A percentile compares a stretch with the other conserved stretches of the same genome.
Conservation (phyloP, 176 grass and related monocot genomes). For the Carex parvula region DNA sequence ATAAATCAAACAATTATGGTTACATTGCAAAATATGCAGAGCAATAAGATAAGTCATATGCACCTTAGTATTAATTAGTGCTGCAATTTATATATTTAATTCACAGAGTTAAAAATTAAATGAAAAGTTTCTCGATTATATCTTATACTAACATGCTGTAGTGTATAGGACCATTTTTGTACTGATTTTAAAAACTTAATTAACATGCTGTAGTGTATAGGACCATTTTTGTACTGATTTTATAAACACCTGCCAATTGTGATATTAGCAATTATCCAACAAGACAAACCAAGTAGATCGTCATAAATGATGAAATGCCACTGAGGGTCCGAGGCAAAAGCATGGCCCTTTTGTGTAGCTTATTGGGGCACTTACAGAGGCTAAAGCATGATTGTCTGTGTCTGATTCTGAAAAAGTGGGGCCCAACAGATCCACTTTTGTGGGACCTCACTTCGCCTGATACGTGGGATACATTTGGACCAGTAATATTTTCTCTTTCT, state of each 20-base stretch:
- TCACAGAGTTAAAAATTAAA: no score
- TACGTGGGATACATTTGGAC: neutral
- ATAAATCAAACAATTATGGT: no score
- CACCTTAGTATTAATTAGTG: neutral
- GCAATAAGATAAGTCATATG: neutral
- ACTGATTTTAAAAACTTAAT: no score
- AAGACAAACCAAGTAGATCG: no score
- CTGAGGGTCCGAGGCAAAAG: no score
- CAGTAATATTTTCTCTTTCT: neutral
- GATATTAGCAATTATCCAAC: no score
- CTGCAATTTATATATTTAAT: neutral
- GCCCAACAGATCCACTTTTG: neutral
- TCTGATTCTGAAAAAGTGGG: neutral
- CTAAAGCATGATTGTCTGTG: neutral
- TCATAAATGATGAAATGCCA: neutral
- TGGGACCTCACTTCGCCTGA: neutral
- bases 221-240: no score
- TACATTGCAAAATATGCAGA: neutral
- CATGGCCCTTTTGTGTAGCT: neutral
- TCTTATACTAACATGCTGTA: no score
- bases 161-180: no score
- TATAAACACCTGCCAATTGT: no score
- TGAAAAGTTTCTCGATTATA: no score
- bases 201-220: no score
- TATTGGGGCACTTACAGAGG: neutral